Percentiles rank a stretch among this genome's conserved stretches.
These are phyloP conservation scores for Hyaloperonospora arabidopsidis DNA, from an alignment of 352 stramenopile genomes.

Conservation along the genomic window DNA sequence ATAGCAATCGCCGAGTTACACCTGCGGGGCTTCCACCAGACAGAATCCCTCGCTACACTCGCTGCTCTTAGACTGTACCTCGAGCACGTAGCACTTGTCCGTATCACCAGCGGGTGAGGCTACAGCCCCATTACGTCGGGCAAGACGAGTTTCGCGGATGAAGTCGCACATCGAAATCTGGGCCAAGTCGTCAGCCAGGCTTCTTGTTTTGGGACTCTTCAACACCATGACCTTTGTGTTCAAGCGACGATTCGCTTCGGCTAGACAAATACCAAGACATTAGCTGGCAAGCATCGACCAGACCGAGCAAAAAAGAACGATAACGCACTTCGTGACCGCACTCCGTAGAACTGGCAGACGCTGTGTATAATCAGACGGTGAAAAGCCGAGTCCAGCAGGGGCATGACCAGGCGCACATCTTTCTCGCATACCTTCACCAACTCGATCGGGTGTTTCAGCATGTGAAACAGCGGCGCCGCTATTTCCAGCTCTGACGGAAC, in stretches of 20 bases:
- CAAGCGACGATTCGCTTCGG: constrained; percentile 54
- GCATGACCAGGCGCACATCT: constrained; percentile 61
- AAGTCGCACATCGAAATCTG: constrained; percentile 72
- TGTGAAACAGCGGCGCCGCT: constrained; percentile 39
- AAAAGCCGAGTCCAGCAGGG: constrained; percentile 75
- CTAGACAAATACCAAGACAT: constrained; percentile 23
- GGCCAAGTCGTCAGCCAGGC: constrained; percentile 35
- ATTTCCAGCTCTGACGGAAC: constrained; percentile 70
- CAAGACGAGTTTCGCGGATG: constrained; percentile 61
- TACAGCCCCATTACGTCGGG: constrained; percentile 16
- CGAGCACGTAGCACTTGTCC: constrained; percentile 21
- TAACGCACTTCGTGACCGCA: constrained; percentile 73
- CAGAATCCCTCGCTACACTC: constrained; percentile 77
- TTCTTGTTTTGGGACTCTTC: constrained; percentile 49
- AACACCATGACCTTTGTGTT: constrained; percentile 82
- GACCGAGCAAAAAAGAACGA: neutral
- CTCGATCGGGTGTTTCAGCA: constrained; percentile 62
- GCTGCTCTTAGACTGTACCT: constrained; percentile 61
- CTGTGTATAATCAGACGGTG: constrained; percentile 84
- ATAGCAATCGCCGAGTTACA: constrained; percentile 25
- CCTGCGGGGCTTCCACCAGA: constrained; percentile 58
- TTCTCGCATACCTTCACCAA: constrained; percentile 48
- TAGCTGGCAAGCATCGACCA: constrained; percentile 6
- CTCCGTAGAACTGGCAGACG: constrained; percentile 82
- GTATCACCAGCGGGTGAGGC: constrained; percentile 27